These are phyloP conservation scores for Talaromyces sp. DNA, from an alignment of 2,329 filamentous ascomycete genomes.

Conservation along the genomic window DNA sequence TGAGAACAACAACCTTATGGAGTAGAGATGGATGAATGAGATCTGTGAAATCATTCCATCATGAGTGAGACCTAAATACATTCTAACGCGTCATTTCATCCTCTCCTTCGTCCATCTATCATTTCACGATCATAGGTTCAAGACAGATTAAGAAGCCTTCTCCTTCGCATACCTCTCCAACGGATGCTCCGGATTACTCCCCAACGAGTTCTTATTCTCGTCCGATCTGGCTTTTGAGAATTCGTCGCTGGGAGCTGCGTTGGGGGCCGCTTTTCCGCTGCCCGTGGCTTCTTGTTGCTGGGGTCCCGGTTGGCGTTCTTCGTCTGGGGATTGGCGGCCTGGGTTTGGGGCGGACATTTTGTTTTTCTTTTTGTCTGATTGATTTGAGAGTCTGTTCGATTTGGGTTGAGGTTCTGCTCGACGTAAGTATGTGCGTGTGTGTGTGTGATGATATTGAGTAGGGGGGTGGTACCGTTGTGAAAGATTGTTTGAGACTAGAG, in stretches of 20 bases:
- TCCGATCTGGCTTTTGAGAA: constrained; percentile 30
- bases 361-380: neutral
- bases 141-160: constrained; percentile 27
- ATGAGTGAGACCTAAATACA: neutral
- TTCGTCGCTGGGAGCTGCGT: constrained; percentile 41
- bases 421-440: neutral
- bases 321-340: constrained; percentile 76
- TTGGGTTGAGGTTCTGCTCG: neutral
- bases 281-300: constrained; percentile 62
- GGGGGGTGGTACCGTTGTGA: neutral
- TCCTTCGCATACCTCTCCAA: constrained; percentile 39
- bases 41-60: neutral
- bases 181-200: constrained; percentile 45
- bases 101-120: neutral
- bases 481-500: neutral
- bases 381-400: neutral
- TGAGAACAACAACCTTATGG: no score
- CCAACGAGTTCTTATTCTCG: constrained; percentile 29
- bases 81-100: neutral
- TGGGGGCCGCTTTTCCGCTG: constrained; percentile 59
- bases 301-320: constrained; percentile 63
- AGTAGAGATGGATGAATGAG: no score
- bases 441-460: no score
- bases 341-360: constrained; percentile 38
- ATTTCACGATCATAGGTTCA: neutral